A percentile compares a stretch with the other conserved stretches of the same genome.
These are phyloP conservation scores for Eremochloa ophiuroides DNA, from an alignment of 176 grass and related monocot genomes.

Conservation along the genomic window DNA sequence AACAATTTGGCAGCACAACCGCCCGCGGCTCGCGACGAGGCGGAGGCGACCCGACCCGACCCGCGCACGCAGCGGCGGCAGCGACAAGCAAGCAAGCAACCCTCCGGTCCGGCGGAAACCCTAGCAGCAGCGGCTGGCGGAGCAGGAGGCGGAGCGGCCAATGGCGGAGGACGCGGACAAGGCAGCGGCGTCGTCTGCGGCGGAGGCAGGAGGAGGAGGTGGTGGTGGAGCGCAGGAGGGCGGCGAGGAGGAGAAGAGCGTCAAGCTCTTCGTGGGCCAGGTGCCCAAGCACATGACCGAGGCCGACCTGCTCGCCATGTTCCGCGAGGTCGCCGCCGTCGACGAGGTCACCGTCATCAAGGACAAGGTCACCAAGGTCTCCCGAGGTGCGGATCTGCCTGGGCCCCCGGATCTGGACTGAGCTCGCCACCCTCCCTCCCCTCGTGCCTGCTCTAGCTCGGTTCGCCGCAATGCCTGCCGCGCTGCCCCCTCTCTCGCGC, in stretches of 20 bases:
- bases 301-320: slow-evolving; percentile 63
- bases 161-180: slow-evolving; percentile 54
- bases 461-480: slow-evolving; percentile 28
- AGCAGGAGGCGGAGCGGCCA: neutral
- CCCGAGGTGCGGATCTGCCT: slow-evolving; percentile 65
- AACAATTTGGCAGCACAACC: neutral
- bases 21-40: slow-evolving; percentile 25
- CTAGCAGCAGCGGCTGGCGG: neutral
- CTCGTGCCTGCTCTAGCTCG: neutral
- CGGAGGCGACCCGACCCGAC: neutral
- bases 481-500: neutral
- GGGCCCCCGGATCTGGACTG: slow-evolving; percentile 28
- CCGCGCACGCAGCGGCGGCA: neutral
- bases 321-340: slow-evolving; percentile 80
- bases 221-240: neutral
- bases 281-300: slow-evolving; percentile 77
- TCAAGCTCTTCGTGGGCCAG: slow-evolving; percentile 88
- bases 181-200: neutral
- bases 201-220: neutral
- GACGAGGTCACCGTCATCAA: slow-evolving; percentile 96
- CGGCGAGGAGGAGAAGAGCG: slow-evolving; percentile 47
- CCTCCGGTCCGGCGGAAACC: neutral
- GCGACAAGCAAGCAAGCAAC: neutral
- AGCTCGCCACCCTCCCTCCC: neutral
- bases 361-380: slow-evolving; percentile 90